Percentiles rank a stretch among this genome's conserved stretches.
Evolutionary conservation across 805 yeast genomes (phyloP).

Genomic region (Saccharomyces mikatae): DNA sequence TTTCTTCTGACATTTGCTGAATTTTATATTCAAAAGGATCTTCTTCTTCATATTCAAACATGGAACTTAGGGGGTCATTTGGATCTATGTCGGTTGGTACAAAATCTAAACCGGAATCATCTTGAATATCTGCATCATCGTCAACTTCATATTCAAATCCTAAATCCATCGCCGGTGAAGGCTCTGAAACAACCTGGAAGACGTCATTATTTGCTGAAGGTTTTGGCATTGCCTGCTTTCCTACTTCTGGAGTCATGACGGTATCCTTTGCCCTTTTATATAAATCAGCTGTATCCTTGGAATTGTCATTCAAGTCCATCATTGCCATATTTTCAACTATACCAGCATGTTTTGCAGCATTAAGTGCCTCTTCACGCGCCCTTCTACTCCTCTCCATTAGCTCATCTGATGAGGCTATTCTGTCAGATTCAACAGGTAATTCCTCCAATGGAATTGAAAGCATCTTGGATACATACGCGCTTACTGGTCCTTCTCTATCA

Average conservation of each 20-base stretch:
- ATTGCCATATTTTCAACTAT: slow-evolving; percentile 25
- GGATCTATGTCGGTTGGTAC: slow-evolving; percentile 30
- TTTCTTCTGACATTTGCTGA: slow-evolving; percentile 32
- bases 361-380: slow-evolving; percentile 60
- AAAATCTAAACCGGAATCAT: slow-evolving; percentile 18
- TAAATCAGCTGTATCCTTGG: slow-evolving; percentile 10
- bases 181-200: slow-evolving; percentile 18
- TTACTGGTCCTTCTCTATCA: slow-evolving; percentile 53
- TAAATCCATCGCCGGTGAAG: slow-evolving; percentile 21
- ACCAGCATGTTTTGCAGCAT: slow-evolving; percentile 53
- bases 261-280: slow-evolving; percentile 25
- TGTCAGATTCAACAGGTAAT: slow-evolving; percentile 49
- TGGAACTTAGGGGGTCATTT: slow-evolving; percentile 29
- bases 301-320: slow-evolving; percentile 6
- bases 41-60: slow-evolving; percentile 48
- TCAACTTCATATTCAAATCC: slow-evolving; percentile 18
- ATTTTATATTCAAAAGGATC: slow-evolving; percentile 39
- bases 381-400: slow-evolving; percentile 51
- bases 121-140: slow-evolving; percentile 12
- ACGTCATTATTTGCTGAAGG: slow-evolving; percentile 6
- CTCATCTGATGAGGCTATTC: slow-evolving; percentile 44
- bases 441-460: slow-evolving; percentile 77
- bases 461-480: slow-evolving; percentile 85
- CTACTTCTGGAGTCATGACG: slow-evolving; percentile 20
- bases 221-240: background rate